Conservation (phyloP, 305 asterid species). For the Rubia peregrina region DNA sequence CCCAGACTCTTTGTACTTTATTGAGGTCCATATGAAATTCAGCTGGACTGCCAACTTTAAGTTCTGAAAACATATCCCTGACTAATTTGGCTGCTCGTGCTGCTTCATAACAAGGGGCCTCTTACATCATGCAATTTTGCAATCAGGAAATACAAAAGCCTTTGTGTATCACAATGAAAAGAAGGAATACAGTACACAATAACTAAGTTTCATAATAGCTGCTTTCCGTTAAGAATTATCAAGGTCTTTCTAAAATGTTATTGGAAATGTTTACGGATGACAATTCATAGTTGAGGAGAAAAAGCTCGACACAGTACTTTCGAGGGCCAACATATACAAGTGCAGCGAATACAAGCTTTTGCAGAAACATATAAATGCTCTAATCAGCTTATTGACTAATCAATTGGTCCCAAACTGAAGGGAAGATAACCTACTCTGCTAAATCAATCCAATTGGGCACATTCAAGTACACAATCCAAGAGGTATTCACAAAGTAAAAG, state of each 20-base stretch:
- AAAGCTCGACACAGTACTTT: not conserved
- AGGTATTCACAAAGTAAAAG: constrained; percentile 4
- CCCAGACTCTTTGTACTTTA: not conserved
- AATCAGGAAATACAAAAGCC: not conserved
- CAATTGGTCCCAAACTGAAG: not conserved
- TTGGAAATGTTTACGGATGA: not conserved
- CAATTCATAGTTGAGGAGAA: not conserved
- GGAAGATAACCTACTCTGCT: not conserved
- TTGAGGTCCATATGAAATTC: not conserved
- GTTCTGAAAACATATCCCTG: too few relatives aligned
- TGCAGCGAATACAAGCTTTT: not conserved
- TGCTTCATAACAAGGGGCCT: too few relatives aligned
- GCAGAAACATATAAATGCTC: not conserved
- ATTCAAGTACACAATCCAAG: not conserved
- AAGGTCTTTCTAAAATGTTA: not conserved
- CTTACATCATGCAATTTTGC: not conserved
- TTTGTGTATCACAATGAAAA: not conserved
- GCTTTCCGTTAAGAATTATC: not conserved
- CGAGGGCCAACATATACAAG: not conserved
- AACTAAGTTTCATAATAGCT: not conserved
- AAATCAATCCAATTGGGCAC: not conserved
- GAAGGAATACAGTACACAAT: not conserved
- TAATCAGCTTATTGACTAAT: not conserved
- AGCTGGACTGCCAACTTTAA: not conserved
- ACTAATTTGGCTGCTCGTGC: not conserved